Percentiles rank a stretch among this genome's conserved stretches.
phyloP scores from a whole-genome alignment of 2,329 filamentous ascomycete genomes.

The Diplodia corticola region DNA sequence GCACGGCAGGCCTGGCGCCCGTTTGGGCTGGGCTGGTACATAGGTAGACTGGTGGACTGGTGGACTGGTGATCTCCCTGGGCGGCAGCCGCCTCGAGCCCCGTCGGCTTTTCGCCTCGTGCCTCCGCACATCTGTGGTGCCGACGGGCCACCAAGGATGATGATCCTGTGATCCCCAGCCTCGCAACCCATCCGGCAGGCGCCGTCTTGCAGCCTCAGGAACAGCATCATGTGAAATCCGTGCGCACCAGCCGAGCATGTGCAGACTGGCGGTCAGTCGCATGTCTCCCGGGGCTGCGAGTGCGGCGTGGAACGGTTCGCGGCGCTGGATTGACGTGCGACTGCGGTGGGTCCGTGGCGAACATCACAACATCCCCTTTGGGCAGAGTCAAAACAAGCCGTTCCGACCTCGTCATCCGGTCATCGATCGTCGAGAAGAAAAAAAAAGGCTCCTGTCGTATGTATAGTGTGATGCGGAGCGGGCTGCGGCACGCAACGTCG shows the following conservation, averaged over 20 bases:
- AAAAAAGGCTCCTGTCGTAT: too few relatives aligned
- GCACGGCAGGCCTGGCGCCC: neutral
- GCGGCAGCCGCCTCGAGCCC: conserved; percentile 5
- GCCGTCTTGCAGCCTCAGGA: conserved; percentile 1
- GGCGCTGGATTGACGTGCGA: neutral
- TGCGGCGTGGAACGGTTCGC: neutral
- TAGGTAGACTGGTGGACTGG: too few relatives aligned
- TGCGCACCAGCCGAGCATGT: neutral
- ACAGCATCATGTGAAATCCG: neutral
- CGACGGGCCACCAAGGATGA: conserved; percentile 5
- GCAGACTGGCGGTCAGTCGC: neutral
- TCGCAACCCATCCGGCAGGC: neutral
- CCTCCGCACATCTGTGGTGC: conserved; percentile 10
- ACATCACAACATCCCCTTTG: conserved; percentile 4
- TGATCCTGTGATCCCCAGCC: conserved; percentile 13
- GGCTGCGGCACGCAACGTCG: neutral
- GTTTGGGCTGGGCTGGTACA: neutral
- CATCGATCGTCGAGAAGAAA: conserved; percentile 2
- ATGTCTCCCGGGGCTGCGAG: neutral
- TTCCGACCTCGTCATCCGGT: neutral
- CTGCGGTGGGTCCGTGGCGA: conserved; percentile 10
- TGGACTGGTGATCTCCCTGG: conserved; percentile 15
- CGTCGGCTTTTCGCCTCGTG: conserved; percentile 1
- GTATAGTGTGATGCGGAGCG: neutral
- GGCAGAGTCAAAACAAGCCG: neutral